Evolutionary conservation across 495 filamentous ascomycete genomes (phyloP).

Genomic region (Penicillium pulvis): DNA sequence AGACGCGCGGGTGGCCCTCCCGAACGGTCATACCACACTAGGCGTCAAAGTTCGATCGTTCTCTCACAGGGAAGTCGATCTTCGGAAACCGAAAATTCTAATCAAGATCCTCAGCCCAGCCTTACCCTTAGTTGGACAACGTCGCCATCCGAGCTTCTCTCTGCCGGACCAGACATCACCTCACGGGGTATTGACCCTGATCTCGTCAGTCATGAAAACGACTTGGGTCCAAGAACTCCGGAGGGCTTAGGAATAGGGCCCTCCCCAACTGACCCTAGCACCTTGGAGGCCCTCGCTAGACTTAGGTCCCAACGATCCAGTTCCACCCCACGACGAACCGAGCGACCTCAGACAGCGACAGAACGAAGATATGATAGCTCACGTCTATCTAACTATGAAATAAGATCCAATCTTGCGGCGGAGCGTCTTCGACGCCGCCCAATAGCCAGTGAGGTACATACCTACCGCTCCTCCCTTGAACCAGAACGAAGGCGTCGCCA

Average conservation of each 20-base stretch:
- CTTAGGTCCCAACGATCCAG: slow-evolving; percentile 36
- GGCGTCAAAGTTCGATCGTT: slow-evolving; percentile 49
- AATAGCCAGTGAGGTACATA: slow-evolving; percentile 40
- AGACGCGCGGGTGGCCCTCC: slow-evolving; percentile 20
- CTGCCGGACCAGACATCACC: slow-evolving; percentile 23
- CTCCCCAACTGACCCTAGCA: slow-evolving; percentile 19
- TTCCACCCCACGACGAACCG: slow-evolving; percentile 35
- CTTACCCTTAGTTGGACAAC: slow-evolving; percentile 42
- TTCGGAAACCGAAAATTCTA: slow-evolving; percentile 24
- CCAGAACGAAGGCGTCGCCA: slow-evolving; percentile 38
- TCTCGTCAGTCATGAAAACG: slow-evolving; percentile 12
- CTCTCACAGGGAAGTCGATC: slow-evolving; percentile 39
- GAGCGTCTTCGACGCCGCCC: slow-evolving; percentile 47
- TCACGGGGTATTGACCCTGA: slow-evolving; percentile 21
- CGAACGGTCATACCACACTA: slow-evolving; percentile 39
- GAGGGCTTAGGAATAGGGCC: slow-evolving; percentile 16
- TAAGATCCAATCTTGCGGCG: slow-evolving; percentile 43
- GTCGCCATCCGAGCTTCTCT: slow-evolving; percentile 38
- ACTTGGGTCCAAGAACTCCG: slow-evolving; percentile 7
- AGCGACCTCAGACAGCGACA: slow-evolving; percentile 28
- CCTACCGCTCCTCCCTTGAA: slow-evolving; percentile 29
- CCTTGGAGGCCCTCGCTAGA: slow-evolving; percentile 24
- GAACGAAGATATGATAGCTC: slow-evolving; percentile 35
- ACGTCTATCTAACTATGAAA: slow-evolving; percentile 35
- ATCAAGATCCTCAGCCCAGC: slow-evolving; percentile 38